Evolutionary conservation across 179 eudicot species (phyloP).

Genomic region (Drosera spatulata): DNA sequence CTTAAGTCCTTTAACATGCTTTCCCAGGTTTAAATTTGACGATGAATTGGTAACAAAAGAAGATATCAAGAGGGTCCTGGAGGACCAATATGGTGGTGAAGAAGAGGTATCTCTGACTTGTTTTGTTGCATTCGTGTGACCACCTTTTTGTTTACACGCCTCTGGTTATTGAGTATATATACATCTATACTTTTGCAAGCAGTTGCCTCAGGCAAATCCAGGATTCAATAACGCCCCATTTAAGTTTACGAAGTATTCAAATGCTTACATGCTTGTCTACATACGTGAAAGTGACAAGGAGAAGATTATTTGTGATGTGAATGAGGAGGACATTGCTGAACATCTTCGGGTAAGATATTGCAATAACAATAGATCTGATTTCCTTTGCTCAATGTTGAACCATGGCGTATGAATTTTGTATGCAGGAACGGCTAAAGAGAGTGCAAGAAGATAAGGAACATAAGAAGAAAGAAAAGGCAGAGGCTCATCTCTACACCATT

Average conservation of each 20-base stretch:
- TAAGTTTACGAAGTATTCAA: constrained; percentile 61
- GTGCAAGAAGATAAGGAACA: constrained; percentile 65
- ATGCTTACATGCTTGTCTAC: constrained; percentile 70
- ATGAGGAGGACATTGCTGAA: constrained; percentile 63
- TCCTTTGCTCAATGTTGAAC: neutral
- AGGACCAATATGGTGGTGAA: constrained; percentile 77
- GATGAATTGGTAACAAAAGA: constrained; percentile 75
- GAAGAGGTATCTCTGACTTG: constrained; percentile 42
- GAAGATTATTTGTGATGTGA: constrained; percentile 59
- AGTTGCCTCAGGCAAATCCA: constrained; percentile 61
- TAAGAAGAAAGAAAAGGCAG: constrained; percentile 70
- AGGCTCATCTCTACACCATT: constrained; percentile 65
- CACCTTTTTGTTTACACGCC: constrained; percentile 3
- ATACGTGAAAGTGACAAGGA: constrained; percentile 68
- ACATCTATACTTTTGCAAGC: constrained; percentile 7
- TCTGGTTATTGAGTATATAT: neutral
- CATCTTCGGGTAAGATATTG: constrained; percentile 46
- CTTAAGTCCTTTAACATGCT: neutral
- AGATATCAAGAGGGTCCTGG: constrained; percentile 64
- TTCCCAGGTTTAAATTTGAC: constrained; percentile 58
- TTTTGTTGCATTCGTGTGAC: neutral
- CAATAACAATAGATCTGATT: neutral
- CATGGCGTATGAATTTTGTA: neutral
- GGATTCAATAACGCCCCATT: constrained; percentile 65
- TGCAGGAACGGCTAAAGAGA: constrained; percentile 55